phyloP scores from a whole-genome alignment of 2,329 filamentous ascomycete species.

The Colletotrichum falcatum region DNA sequence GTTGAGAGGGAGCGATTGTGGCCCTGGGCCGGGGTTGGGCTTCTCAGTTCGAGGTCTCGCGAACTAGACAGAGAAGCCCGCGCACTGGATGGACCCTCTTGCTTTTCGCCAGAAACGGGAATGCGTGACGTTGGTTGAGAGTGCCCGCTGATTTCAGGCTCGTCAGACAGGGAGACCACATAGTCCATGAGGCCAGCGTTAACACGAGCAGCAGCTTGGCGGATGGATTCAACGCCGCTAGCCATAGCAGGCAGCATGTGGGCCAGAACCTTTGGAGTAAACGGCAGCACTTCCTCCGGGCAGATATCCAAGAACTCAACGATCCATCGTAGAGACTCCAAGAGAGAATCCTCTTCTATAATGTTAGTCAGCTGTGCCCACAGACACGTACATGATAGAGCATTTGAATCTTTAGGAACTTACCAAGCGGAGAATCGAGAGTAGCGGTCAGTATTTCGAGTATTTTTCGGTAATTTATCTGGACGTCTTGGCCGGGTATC shows the following conservation, averaged over 20 bases:
- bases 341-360: constrained; percentile 87
- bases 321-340: constrained; percentile 94
- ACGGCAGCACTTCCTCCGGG: constrained; percentile 94
- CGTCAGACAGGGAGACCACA: constrained; percentile 89
- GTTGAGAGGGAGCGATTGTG: constrained; percentile 61
- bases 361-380: constrained; percentile 15
- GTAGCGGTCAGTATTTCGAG: constrained; percentile 92
- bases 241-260: constrained; percentile 95
- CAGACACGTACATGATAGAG: not conserved
- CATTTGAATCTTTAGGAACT: constrained; percentile 43
- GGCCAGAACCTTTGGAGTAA: constrained; percentile 91
- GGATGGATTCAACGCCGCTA: constrained; percentile 88
- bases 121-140: constrained; percentile 55
- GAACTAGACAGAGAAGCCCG: constrained; percentile 65
- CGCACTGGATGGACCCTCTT: constrained; percentile 61
- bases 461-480: constrained; percentile 92
- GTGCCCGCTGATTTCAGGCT: constrained; percentile 58
- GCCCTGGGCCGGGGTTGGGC: constrained; percentile 60
- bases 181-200: constrained; percentile 94
- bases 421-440: constrained; percentile 84
- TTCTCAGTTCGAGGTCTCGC: constrained; percentile 65
- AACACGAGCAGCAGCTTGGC: constrained; percentile 87
- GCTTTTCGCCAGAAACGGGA: constrained; percentile 57
- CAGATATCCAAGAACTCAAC: constrained; percentile 97
- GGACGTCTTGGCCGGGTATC: constrained; percentile 96